A percentile compares a stretch with the other conserved stretches of the same genome.
Evolutionary conservation across 2,329 filamentous ascomycete species (phyloP).

Genomic region (Boeremia exigua): DNA sequence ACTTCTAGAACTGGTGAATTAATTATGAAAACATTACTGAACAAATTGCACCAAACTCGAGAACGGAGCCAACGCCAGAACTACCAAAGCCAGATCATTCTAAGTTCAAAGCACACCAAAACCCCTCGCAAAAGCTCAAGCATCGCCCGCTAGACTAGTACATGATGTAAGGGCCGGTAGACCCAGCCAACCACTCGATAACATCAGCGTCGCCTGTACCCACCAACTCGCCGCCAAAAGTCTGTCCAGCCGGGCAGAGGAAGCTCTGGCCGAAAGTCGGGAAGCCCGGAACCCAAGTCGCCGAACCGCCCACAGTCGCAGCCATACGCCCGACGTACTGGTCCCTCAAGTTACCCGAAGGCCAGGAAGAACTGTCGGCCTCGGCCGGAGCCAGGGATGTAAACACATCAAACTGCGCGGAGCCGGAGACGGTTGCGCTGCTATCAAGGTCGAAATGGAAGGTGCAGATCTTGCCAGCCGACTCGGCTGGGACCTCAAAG

Average conservation of each 20-base stretch:
- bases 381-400: background rate
- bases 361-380: background rate
- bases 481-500: background rate
- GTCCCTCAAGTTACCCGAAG: background rate
- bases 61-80: too few species aligned
- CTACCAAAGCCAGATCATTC: too few species aligned
- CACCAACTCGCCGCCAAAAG: background rate
- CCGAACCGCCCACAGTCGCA: background rate
- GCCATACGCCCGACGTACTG: background rate
- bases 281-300: background rate
- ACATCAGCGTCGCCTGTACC: background rate
- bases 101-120: too few species aligned
- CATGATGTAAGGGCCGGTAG: too few species aligned
- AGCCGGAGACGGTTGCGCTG: background rate
- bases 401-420: background rate
- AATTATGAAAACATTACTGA: too few species aligned
- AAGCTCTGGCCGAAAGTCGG: background rate
- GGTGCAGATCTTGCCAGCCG: background rate
- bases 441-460: background rate
- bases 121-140: too few species aligned
- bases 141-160: too few species aligned
- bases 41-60: too few species aligned
- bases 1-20: too few species aligned
- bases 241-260: background rate
- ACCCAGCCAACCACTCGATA: background rate